These are phyloP conservation scores for Penicillium sp. DNA, from an alignment of 2,329 filamentous ascomycete genomes.

Conservation along the genomic window DNA sequence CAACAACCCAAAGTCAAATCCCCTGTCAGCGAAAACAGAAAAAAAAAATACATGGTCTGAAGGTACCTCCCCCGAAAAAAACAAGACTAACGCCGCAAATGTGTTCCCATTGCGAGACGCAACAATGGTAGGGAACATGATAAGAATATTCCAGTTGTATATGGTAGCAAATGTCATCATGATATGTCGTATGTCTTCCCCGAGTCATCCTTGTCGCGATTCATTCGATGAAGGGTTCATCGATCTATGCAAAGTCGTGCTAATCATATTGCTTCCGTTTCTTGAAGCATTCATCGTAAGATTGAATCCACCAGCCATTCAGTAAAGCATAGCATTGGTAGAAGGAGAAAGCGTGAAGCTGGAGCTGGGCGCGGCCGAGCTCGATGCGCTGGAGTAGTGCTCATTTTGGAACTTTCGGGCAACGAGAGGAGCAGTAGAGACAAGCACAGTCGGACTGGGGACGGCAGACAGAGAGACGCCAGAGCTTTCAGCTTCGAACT, in stretches of 20 bases:
- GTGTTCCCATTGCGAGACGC: slow-evolving; percentile 1
- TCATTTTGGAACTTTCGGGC: slow-evolving; percentile 8
- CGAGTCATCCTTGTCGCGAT: slow-evolving; percentile 18
- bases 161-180: slow-evolving; percentile 4
- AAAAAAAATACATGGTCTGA: slow-evolving; percentile 16
- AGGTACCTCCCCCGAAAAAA: neutral
- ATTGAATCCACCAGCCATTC: neutral
- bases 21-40: slow-evolving; percentile 15
- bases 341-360: slow-evolving; percentile 17
- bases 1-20: slow-evolving; percentile 6
- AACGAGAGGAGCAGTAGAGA: slow-evolving; percentile 11
- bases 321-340: slow-evolving; percentile 21
- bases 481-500: neutral
- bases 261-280: neutral
- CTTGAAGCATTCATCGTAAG: neutral
- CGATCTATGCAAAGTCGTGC: slow-evolving; percentile 12
- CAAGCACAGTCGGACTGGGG: slow-evolving; percentile 8
- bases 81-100: slow-evolving; percentile 6
- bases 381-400: slow-evolving; percentile 12
- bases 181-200: slow-evolving; percentile 12
- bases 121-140: neutral
- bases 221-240: slow-evolving; percentile 11
- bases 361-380: slow-evolving; percentile 12
- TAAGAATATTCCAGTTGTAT: neutral
- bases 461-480: slow-evolving; percentile 2